A percentile compares a stretch with the other conserved stretches of the same genome.
These are phyloP conservation scores for Agaricus subrufescens DNA, from an alignment of 768 basidiomycete genomes.

Conservation along the genomic window DNA sequence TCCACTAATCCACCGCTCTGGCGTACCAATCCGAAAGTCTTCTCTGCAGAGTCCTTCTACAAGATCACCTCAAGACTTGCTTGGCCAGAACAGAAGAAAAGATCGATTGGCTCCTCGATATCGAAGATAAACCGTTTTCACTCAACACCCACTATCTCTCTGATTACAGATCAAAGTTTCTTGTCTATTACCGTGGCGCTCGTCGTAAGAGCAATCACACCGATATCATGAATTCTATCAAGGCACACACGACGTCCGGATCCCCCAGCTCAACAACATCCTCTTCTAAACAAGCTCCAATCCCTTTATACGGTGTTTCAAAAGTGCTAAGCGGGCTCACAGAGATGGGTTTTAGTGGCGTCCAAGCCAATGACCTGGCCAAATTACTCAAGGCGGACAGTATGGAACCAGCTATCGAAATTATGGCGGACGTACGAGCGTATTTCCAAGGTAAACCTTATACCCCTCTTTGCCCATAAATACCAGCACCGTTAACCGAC, in stretches of 20 bases:
- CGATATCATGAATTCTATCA: constrained; percentile 21
- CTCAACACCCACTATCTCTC: constrained; percentile 48
- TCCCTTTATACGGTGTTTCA: constrained; percentile 18
- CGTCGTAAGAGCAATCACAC: constrained; percentile 25
- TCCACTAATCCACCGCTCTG: not conserved
- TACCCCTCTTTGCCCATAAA: not conserved
- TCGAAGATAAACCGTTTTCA: constrained; percentile 49
- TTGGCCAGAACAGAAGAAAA: constrained; percentile 31
- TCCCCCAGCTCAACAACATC: constrained; percentile 1
- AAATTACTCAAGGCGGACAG: constrained; percentile 47
- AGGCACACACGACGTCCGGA: not conserved
- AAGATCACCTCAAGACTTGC: constrained; percentile 45
- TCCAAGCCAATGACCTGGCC: constrained; percentile 38
- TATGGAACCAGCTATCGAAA: constrained; percentile 50
- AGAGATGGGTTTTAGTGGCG: constrained; percentile 33
- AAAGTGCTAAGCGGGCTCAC: constrained; percentile 29
- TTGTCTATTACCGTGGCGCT: constrained; percentile 41
- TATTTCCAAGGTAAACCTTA: constrained; percentile 62
- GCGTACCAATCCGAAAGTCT: too few relatives aligned
- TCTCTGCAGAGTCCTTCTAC: constrained; percentile 23
- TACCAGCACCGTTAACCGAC: not conserved
- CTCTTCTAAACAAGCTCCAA: not conserved
- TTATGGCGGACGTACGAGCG: constrained; percentile 70
- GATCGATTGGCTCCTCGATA: constrained; percentile 42
- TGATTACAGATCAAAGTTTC: constrained; percentile 37